These are phyloP conservation scores for Neoscytalidium dimidiatum DNA, from an alignment of 2,329 filamentous ascomycete species.

Conservation along the genomic window DNA sequence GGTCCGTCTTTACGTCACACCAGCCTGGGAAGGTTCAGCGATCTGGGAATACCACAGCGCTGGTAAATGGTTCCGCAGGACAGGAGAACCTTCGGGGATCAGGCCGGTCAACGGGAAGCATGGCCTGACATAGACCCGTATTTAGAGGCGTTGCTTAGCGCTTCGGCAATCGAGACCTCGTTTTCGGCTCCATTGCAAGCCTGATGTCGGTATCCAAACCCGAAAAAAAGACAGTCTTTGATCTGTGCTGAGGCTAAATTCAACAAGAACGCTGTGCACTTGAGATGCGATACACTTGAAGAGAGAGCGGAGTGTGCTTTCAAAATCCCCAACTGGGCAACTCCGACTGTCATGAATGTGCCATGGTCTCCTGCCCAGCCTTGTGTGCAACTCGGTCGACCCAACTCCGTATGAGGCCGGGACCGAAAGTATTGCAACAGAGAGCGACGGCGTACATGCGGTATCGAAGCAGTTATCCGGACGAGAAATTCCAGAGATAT, in stretches of 20 bases:
- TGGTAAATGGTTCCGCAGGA: background rate
- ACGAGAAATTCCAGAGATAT: too few species aligned
- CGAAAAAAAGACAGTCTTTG: background rate
- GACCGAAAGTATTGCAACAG: too few species aligned
- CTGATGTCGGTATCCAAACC: background rate
- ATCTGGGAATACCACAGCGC: background rate
- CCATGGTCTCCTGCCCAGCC: background rate
- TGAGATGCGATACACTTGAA: background rate
- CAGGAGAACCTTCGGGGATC: background rate
- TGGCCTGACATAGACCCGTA: background rate
- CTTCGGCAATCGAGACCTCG: background rate
- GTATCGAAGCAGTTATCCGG: too few species aligned
- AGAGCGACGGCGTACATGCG: too few species aligned
- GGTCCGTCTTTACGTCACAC: slow-evolving; percentile 3
- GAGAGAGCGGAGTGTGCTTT: background rate
- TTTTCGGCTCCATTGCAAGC: background rate
- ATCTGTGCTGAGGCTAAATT: background rate
- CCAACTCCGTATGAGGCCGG: too few species aligned
- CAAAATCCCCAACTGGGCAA: background rate
- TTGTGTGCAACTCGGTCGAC: background rate
- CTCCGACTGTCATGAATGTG: background rate
- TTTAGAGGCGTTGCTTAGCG: background rate
- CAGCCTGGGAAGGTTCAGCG: background rate
- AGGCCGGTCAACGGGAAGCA: background rate
- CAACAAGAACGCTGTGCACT: background rate